A percentile compares a stretch with the other conserved stretches of the same genome.
Conservation (phyloP, 148 eudicot genomes). For the Nyssa sinensis region DNA sequence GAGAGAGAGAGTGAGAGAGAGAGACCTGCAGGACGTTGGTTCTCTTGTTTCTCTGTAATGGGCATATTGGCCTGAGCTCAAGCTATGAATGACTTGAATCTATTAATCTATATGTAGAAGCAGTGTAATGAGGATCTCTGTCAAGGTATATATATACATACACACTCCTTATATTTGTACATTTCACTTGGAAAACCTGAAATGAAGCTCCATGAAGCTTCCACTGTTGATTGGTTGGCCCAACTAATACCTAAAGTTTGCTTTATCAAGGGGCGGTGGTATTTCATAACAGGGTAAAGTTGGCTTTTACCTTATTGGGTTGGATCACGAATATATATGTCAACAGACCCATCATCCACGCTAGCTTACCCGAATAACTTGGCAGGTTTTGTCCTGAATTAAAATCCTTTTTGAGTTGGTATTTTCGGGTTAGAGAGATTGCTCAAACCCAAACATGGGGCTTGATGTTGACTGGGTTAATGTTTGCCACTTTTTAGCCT, state of each 20-base stretch:
- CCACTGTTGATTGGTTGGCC: not conserved
- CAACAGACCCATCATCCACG: too few species aligned
- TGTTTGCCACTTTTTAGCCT: not conserved
- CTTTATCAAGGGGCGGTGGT: not conserved
- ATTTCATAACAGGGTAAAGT: not conserved
- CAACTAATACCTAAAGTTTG: not conserved
- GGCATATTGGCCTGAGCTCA: slow-evolving; percentile 18
- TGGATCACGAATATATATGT: too few species aligned
- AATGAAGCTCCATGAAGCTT: not conserved
- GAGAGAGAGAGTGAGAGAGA: slow-evolving; percentile 14
- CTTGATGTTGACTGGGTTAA: not conserved
- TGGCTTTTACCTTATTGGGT: too few species aligned
- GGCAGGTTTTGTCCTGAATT: too few species aligned
- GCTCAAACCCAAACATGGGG: not conserved
- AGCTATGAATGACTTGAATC: not conserved
- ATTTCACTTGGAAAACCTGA: not conserved
- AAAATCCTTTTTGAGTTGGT: too few species aligned
- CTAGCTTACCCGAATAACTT: too few species aligned
- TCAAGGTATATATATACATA: not conserved
- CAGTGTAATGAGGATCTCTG: not conserved
- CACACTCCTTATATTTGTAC: not conserved
- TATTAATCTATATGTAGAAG: not conserved
- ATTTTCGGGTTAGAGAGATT: too few species aligned
- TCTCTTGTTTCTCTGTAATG: slow-evolving; percentile 26
- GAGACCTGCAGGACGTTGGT: slow-evolving; percentile 44